These are phyloP conservation scores for Castanospermum australe DNA, from an alignment of 306 rosid genomes.

Conservation along the genomic window DNA sequence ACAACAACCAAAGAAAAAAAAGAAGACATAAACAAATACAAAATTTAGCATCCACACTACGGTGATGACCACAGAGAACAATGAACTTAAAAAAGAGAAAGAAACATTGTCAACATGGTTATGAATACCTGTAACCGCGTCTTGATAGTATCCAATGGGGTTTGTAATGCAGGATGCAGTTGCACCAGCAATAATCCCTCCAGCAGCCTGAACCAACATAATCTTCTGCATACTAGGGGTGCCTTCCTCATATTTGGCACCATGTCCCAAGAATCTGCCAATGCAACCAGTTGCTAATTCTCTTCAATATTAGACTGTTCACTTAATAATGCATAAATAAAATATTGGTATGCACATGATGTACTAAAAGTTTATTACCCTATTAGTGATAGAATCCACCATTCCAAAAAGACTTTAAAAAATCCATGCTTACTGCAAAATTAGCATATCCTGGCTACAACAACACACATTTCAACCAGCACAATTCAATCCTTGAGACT, in stretches of 20 bases:
- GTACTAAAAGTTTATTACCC: background rate
- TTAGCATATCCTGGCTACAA: background rate
- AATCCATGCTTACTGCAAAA: background rate
- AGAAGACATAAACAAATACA: background rate
- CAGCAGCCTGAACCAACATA: conserved; percentile 72
- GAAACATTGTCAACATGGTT: conserved; percentile 12
- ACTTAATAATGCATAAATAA: background rate
- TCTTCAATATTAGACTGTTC: background rate
- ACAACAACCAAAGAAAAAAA: background rate
- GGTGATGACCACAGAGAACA: background rate
- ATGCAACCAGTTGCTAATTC: conserved; percentile 6
- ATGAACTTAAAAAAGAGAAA: background rate
- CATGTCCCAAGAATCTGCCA: conserved; percentile 50
- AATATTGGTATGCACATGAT: background rate
- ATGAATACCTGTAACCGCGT: conserved; percentile 86
- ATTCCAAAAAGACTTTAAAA: background rate
- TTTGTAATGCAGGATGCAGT: conserved; percentile 83
- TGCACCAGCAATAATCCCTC: conserved; percentile 88
- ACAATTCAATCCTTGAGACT: background rate
- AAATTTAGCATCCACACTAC: background rate
- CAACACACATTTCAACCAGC: background rate
- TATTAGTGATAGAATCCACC: no score
- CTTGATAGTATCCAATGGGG: conserved; percentile 93
- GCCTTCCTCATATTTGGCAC: conserved; percentile 30
- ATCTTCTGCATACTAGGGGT: conserved; percentile 52